A percentile compares a stretch with the other conserved stretches of the same genome.
phyloP scores from a whole-genome alignment of 148 eudicot genomes.

The Arbutus unedo region DNA sequence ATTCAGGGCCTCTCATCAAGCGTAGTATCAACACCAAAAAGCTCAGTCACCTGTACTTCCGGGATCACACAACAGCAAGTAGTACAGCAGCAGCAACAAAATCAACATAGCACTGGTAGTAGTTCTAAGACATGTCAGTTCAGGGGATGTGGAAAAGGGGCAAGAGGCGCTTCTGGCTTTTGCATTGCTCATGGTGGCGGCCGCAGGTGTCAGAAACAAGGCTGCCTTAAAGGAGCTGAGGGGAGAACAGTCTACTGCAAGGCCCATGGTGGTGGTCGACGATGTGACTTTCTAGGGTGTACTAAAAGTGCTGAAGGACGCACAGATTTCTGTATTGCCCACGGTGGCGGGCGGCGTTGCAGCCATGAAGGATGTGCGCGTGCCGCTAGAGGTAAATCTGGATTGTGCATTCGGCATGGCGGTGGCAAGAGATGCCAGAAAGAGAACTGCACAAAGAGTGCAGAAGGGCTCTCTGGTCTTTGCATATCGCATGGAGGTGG shows the following conservation, averaged over 20 bases:
- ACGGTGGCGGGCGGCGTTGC: slow-evolving; percentile 93
- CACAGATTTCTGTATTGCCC: slow-evolving; percentile 88
- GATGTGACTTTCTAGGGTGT: slow-evolving; percentile 84
- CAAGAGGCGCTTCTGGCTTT: slow-evolving; percentile 94
- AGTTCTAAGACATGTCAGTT: slow-evolving; percentile 74
- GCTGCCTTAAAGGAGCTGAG: slow-evolving; percentile 96
- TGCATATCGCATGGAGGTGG: slow-evolving; percentile 99
- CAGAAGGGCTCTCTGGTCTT: slow-evolving; percentile 94
- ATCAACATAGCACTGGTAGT: slow-evolving; percentile 42
- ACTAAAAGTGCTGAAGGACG: slow-evolving; percentile 96
- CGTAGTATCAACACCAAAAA: slow-evolving; percentile 44
- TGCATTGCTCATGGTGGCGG: slow-evolving; percentile 99
- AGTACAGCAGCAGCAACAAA: slow-evolving; percentile 31
- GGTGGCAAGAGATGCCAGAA: slow-evolving; percentile 94
- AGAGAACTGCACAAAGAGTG: slow-evolving; percentile 84
- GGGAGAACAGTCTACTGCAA: slow-evolving; percentile 97
- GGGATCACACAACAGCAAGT: slow-evolving; percentile 44
- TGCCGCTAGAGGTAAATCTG: slow-evolving; percentile 92
- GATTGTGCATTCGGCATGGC: slow-evolving; percentile 91
- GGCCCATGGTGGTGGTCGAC: slow-evolving; percentile 96
- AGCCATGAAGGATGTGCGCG: slow-evolving; percentile 75
- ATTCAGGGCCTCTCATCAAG: slow-evolving; percentile 54
- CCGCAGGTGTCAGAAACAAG: slow-evolving; percentile 82
- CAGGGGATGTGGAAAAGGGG: slow-evolving; percentile 81
- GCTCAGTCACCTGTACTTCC: slow-evolving; percentile 88